Evolutionary conservation across 129 eudicot genomes (phyloP), one percentile per base, ranked within the genome.

Genomic region (Calendula officinalis): DNA sequence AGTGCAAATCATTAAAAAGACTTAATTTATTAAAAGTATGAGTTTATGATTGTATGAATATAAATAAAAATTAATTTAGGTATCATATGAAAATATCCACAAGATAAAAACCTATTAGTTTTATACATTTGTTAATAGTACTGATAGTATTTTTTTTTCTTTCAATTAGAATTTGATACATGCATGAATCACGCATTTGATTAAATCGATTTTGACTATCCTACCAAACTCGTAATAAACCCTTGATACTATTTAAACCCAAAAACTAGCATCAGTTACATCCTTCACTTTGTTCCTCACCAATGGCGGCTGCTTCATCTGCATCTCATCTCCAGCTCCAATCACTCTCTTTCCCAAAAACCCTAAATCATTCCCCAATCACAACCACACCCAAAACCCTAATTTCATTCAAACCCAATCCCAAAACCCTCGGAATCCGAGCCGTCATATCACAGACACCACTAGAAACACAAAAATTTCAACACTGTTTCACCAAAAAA

Each of bases 401-500:
- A 41, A 11, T 75, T 6, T 61, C 81, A 35, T 56, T 62, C 72
- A 88, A 81, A 51, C 74, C 78, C 82, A 70, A 60, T 47, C 40
- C 72, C 14, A 87, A 72, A 61, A 47, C 77, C 16, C 47, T 78
- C 4, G 58, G 53, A 30, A 70, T 81, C 8, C 77, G 80, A 48
- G 94, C 95, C 12, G 72, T 77, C 49, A 45, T 86, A 15, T 77
- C 90, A 8, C 74, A 77, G 74, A 67, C 52, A 54, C 85, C 62
- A 2, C 33, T 78, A 47, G 32, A 72, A 62, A 84, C 92, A 67
- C 78, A 77, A 47, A 65, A 70, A 39, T 82, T 87, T 52, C 56
- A 84, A 57, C 94, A 87, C 55, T 81, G 94, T 81, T 85, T 87
- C 74, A 78, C 79, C 60, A 91, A 91, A 71, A 70, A 81, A 13